Base-by-base conservation (phyloP, 2,329 filamentous ascomycete genomes). In the Venturia nashicola region DNA sequence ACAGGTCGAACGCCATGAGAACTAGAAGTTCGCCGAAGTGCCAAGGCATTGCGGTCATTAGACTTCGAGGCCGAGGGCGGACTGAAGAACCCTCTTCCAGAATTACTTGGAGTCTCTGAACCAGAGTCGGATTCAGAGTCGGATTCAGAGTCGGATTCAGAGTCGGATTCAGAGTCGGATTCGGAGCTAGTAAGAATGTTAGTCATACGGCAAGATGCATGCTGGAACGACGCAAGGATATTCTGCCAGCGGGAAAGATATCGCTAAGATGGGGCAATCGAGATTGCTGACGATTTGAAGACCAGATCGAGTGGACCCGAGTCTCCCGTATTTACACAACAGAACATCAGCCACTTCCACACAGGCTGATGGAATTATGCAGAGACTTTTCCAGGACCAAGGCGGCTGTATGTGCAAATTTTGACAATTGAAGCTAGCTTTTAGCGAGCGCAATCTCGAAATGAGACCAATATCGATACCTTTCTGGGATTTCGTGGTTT, bases 1-100 rank as follows among this genome's bases (percentile, higher is more conserved):
- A 83, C 82, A 4, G 83, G 76, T 54, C 82, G 79, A 20, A 65
- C 51, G 23, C 78, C 76, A 63, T 76, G 75, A 16, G 80, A 80
- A 62, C 77, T 77, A 20, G 79, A 74, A 57, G 75, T 73, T 12
- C 78, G 73, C 67, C 67, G 76, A 68, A 57, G 43, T 11, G n/a
- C 42, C 23, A 59, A 40, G 18, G 51, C 63, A 67, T 72, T 65
- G 42, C 76, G 75, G 1, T 78, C 77, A 12, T 74, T 72, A 16
- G 74, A 70, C 6, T 42, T 42, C 8, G 59, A 60, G 14, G 27
- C 34, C 36, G 32, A 63, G 2, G 39, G 27, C 14, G 20, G 55
- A 34, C 54, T 20, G 71, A 72, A 66, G 70, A 76, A 5, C 79
- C 77, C 0, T 71, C 71, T 1, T 72, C 72, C 16, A 72, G 71